A percentile compares a stretch with the other conserved stretches of the same genome.
Conservation (phyloP, 2,329 filamentous ascomycete genomes). For the Ilyonectria destructans region DNA sequence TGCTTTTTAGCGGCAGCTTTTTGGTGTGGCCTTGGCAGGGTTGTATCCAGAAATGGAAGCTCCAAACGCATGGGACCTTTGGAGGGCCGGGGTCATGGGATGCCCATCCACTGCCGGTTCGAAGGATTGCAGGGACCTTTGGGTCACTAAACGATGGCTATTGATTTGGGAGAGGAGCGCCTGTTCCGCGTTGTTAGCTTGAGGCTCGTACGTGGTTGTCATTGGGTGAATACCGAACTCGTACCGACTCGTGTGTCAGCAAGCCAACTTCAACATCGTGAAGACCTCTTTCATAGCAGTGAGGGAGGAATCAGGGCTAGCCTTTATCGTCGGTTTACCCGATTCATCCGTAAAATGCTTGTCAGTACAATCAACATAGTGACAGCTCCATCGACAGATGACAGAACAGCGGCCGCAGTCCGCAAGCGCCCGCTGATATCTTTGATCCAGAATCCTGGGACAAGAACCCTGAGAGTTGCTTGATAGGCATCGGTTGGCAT, state of each 20-base stretch:
- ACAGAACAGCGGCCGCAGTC: not conserved
- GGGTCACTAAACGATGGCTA: not conserved
- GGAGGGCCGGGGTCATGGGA: constrained; percentile 1
- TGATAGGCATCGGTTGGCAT: not conserved
- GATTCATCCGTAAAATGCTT: not conserved
- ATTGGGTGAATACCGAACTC: not conserved
- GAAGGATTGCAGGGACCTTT: constrained; percentile 18
- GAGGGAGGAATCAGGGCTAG: not conserved
- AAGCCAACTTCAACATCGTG: too few relatives aligned
- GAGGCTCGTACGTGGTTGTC: not conserved
- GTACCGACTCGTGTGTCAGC: not conserved
- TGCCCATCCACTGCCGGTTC: not conserved
- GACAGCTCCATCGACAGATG: not conserved
- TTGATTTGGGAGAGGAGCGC: not conserved
- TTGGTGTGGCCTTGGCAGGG: not conserved
- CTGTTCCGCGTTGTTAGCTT: not conserved
- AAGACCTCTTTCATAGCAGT: too few relatives aligned
- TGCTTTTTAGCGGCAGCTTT: constrained; percentile 15
- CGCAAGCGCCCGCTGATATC: constrained; percentile 13
- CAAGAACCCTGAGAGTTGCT: not conserved
- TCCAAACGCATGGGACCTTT: constrained; percentile 26
- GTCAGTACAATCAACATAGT: not conserved
- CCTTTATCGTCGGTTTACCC: not conserved
- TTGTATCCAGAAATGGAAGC: constrained; percentile 23
- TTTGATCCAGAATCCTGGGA: not conserved